Conservation (phyloP, 805 yeast species). For the Wickerhamiella allomyrinae region DNA sequence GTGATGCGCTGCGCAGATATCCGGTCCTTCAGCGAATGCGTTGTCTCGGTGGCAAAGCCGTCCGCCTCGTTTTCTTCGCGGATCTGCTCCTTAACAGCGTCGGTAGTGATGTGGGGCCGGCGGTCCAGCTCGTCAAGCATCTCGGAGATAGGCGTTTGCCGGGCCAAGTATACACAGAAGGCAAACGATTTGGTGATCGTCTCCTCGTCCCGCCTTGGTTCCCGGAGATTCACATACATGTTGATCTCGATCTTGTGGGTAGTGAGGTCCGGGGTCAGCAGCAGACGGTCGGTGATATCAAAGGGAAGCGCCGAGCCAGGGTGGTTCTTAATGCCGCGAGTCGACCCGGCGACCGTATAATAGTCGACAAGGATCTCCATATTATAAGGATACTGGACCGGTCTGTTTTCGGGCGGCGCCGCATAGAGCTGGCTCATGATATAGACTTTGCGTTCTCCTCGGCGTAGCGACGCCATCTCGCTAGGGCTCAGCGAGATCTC, state of each 20-base stretch:
- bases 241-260: constrained; percentile 4
- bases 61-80: constrained; percentile 45
- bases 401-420: constrained; percentile 9
- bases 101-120: constrained; percentile 39
- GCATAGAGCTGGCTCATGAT: constrained; percentile 34
- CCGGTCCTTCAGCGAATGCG: constrained; percentile 64
- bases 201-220: constrained; percentile 43
- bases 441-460: constrained; percentile 29
- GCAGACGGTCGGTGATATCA: constrained; percentile 45
- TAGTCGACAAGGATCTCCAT: constrained; percentile 54
- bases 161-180: constrained; percentile 46
- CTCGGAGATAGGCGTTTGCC: constrained; percentile 29
- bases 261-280: constrained; percentile 5
- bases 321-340: constrained; percentile 61
- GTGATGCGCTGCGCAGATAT: constrained; percentile 55
- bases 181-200: constrained; percentile 28
- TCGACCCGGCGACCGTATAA: constrained; percentile 34
- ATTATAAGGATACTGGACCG: constrained; percentile 55
- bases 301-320: constrained; percentile 76
- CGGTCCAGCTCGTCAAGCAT: constrained; percentile 30
- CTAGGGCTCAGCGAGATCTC: constrained; percentile 31
- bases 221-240: constrained; percentile 34
- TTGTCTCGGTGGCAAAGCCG: constrained; percentile 53
- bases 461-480: constrained; percentile 30
- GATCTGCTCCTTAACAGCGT: constrained; percentile 38